Percentiles rank a stretch among this genome's conserved stretches.
Conservation (phyloP, 129 eudicot species). For the Kitagawia praeruptora region DNA sequence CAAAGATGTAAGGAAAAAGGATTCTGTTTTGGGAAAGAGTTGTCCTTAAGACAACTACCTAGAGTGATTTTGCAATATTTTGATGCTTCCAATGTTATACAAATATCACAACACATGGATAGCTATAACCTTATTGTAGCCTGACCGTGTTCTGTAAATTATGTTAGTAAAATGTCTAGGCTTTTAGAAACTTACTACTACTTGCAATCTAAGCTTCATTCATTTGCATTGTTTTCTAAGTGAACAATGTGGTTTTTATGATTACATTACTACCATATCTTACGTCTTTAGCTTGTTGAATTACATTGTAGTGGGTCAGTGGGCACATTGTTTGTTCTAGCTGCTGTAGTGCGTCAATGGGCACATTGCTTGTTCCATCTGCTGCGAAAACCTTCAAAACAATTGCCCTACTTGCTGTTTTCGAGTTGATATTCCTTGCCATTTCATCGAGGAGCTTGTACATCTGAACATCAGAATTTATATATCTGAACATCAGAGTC, state of each 20-base stretch:
- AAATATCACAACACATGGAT: neutral
- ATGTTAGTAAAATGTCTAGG: conserved; percentile 1
- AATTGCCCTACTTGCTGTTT: conserved; percentile 55
- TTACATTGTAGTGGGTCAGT: conserved; percentile 46
- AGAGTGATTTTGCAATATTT: neutral
- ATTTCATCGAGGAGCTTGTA: conserved; percentile 60
- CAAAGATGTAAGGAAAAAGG: too few relatives aligned
- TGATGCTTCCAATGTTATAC: neutral
- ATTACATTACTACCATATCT: neutral
- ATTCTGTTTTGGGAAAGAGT: too few relatives aligned
- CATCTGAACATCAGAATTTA: too few relatives aligned
- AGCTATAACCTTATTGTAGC: neutral
- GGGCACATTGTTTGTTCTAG: conserved; percentile 57
- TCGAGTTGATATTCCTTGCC: conserved; percentile 52
- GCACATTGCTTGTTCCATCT: conserved; percentile 49
- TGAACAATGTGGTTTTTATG: neutral
- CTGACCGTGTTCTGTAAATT: neutral
- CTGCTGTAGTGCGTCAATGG: conserved; percentile 80
- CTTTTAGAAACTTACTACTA: neutral
- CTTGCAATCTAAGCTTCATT: neutral
- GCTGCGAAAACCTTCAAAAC: conserved; percentile 44
- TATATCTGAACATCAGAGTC: too few relatives aligned
- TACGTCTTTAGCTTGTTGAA: neutral
- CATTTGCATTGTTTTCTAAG: neutral
- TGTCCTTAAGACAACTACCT: neutral